Conservation (phyloP, 73 alveolate species). For the Urostyla sp. region DNA sequence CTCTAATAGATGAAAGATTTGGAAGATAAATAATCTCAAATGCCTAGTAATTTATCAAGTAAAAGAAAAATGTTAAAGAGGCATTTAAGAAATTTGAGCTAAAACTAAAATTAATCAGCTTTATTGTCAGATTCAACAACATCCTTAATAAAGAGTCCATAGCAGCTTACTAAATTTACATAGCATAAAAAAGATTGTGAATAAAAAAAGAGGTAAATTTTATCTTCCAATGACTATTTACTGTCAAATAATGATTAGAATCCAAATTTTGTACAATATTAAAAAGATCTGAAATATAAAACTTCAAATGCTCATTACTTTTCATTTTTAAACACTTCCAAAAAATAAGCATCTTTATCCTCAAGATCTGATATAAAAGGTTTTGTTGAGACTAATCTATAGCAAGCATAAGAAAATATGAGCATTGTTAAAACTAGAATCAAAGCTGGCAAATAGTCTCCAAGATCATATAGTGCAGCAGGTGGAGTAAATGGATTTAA, state of each 20-base stretch:
- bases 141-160: constrained; percentile 29
- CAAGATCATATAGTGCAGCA: constrained; percentile 23
- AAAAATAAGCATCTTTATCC: constrained; percentile 14
- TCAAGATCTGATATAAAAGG: constrained; percentile 28
- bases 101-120: background rate
- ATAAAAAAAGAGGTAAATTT: background rate
- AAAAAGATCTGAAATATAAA: background rate
- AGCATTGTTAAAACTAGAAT: constrained; percentile 24
- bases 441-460: constrained; percentile 25
- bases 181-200: constrained; percentile 18
- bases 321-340: background rate
- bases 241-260: background rate
- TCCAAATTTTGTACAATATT: background rate
- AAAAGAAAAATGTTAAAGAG: constrained; percentile 12
- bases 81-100: constrained; percentile 33
- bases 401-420: constrained; percentile 3
- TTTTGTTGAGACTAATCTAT: constrained; percentile 7
- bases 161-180: background rate
- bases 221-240: background rate
- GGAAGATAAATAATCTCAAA: constrained; percentile 12
- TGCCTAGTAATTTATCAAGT: background rate
- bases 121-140: background rate
- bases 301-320: background rate
- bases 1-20: constrained; percentile 18
- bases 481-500: background rate